A percentile compares a stretch with the other conserved stretches of the same genome.
phyloP scores from a whole-genome alignment of 2,329 filamentous ascomycete species.

The Aspergillus fijiensis region DNA sequence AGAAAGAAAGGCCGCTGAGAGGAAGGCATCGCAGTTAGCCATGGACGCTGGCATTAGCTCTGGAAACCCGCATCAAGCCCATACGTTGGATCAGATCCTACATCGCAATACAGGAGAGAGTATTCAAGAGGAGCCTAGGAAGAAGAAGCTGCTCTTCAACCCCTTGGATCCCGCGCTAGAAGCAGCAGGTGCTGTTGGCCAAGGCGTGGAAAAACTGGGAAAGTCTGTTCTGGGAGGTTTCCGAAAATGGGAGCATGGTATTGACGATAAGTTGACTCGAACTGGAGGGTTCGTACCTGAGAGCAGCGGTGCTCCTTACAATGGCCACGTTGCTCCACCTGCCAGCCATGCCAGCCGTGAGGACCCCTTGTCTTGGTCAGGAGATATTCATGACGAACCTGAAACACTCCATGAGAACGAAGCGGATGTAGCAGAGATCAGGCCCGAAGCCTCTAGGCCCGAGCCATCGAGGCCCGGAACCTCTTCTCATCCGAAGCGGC shows the following conservation, averaged over 20 bases:
- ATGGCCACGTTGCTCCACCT: background rate
- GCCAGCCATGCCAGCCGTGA: background rate
- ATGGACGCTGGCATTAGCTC: constrained; percentile 54
- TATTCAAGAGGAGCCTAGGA: constrained; percentile 16
- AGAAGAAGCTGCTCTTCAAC: constrained; percentile 19
- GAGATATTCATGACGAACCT: background rate
- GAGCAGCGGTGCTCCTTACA: constrained; percentile 9
- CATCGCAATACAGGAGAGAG: constrained; percentile 24
- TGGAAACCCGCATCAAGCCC: constrained; percentile 58
- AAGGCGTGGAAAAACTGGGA: constrained; percentile 48
- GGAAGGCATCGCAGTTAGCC: constrained; percentile 45
- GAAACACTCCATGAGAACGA: background rate
- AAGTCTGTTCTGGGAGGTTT: constrained; percentile 47
- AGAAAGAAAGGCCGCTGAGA: constrained; percentile 53
- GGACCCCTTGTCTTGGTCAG: background rate
- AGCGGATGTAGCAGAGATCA: background rate
- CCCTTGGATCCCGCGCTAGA: constrained; percentile 50
- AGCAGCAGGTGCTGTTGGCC: constrained; percentile 53
- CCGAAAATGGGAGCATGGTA: constrained; percentile 40
- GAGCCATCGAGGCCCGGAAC: background rate
- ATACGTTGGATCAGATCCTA: constrained; percentile 50
- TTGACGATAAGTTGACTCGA: constrained; percentile 36
- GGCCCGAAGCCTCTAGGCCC: background rate
- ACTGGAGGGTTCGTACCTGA: constrained; percentile 35
- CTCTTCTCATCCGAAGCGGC: constrained; percentile 23